Conservation (phyloP, 306 rosid genomes). For the Clitoria ternatea region DNA sequence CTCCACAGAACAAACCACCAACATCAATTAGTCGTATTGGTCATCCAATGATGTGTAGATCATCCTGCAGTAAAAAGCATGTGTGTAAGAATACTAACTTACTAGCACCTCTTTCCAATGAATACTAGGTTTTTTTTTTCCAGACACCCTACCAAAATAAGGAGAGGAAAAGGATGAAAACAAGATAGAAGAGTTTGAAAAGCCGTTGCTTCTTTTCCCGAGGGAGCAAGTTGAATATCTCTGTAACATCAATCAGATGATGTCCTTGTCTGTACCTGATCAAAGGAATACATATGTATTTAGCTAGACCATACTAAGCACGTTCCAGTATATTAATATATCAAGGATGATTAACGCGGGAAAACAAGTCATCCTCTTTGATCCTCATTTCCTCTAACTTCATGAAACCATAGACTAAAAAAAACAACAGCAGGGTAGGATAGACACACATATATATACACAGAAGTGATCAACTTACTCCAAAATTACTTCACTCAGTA, state of each 20-base stretch:
- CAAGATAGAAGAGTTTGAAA: slow-evolving; percentile 76
- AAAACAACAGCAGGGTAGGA: not conserved
- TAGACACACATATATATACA: not conserved
- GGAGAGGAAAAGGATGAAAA: slow-evolving; percentile 77
- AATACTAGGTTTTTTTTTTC: not conserved
- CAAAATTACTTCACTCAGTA: too few species aligned
- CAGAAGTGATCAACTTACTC: too few species aligned
- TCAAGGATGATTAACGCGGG: not conserved
- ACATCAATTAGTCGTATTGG: slow-evolving; percentile 31
- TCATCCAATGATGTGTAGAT: slow-evolving; percentile 78
- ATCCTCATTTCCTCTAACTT: not conserved
- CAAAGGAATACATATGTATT: slow-evolving; percentile 6
- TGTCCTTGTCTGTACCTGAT: slow-evolving; percentile 56
- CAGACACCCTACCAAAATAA: slow-evolving; percentile 66
- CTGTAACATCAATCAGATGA: slow-evolving; percentile 89
- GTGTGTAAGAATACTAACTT: slow-evolving; percentile 18
- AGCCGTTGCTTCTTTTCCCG: slow-evolving; percentile 85
- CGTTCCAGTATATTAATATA: slow-evolving; percentile 1
- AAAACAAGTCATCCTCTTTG: not conserved
- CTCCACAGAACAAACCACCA: slow-evolving; percentile 30
- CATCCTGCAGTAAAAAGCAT: slow-evolving; percentile 60
- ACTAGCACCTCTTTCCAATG: not conserved
- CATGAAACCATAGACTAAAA: not conserved
- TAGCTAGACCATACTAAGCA: slow-evolving; percentile 6
- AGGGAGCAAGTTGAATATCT: slow-evolving; percentile 87